Percentiles rank a stretch among this genome's conserved stretches.
phyloP scores from a whole-genome alignment of 2,329 filamentous ascomycete species.

The Chalaropsis ovoidea region DNA sequence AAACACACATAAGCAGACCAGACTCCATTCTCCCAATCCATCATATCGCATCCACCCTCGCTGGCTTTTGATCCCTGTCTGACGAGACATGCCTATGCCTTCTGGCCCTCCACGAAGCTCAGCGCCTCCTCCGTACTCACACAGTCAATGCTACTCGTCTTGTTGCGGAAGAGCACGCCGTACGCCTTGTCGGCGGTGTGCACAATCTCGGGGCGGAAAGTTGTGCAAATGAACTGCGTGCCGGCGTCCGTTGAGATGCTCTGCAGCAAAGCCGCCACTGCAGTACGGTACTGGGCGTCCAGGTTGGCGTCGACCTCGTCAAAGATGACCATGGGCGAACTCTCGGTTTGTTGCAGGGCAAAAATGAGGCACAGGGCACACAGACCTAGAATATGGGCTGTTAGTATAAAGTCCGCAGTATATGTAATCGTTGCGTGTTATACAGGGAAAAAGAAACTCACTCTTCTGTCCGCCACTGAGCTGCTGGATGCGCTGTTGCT shows the following conservation, averaged over 20 bases:
- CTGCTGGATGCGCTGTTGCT: slow-evolving; percentile 96
- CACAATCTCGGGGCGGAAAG: slow-evolving; percentile 93
- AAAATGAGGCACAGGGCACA: slow-evolving; percentile 97
- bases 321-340: slow-evolving; percentile 96
- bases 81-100: slow-evolving; percentile 10
- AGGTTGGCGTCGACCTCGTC: slow-evolving; percentile 98
- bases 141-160: slow-evolving; percentile 88
- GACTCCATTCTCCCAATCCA: slow-evolving; percentile 12
- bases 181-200: slow-evolving; percentile 95
- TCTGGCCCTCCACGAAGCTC: slow-evolving; percentile 84
- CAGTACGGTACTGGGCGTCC: slow-evolving; percentile 93
- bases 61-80: background rate
- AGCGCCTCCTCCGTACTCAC: slow-evolving; percentile 79
- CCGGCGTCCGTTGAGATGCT: slow-evolving; percentile 59
- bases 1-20: background rate
- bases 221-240: slow-evolving; percentile 93
- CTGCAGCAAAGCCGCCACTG: slow-evolving; percentile 80
- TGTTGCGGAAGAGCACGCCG: slow-evolving; percentile 85
- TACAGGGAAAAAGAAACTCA: slow-evolving; percentile 40
- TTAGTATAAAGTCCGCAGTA: slow-evolving; percentile 26
- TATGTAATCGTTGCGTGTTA: background rate
- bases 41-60: slow-evolving; percentile 1
- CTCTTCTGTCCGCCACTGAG: slow-evolving; percentile 96
- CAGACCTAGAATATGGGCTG: slow-evolving; percentile 49
- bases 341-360: slow-evolving; percentile 95